Percentiles rank a stretch among this genome's conserved stretches.
Conservation (phyloP, 805 yeast species). For the Nakazawaea pomicola region DNA sequence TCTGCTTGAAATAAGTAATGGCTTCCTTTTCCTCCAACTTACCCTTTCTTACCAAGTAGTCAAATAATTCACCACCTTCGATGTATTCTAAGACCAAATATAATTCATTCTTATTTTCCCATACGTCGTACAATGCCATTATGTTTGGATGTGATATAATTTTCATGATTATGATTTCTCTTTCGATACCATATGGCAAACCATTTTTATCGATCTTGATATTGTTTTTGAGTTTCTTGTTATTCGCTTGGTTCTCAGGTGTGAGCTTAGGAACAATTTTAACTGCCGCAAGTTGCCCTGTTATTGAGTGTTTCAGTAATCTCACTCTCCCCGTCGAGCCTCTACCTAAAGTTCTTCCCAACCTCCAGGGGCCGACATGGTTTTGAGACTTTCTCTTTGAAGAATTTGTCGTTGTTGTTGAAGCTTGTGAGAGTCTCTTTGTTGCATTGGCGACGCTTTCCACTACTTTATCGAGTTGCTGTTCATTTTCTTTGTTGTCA, state of each 20-base stretch:
- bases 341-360: conserved; percentile 90
- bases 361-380: conserved; percentile 91
- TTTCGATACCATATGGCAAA: conserved; percentile 78
- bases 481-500: conserved; percentile 29
- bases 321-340: conserved; percentile 97
- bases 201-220: conserved; percentile 43
- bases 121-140: conserved; percentile 74
- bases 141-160: conserved; percentile 73
- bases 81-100: conserved; percentile 91
- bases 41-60: conserved; percentile 84
- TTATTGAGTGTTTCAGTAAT: conserved; percentile 78
- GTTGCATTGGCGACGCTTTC: conserved; percentile 32
- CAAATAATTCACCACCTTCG: conserved; percentile 96
- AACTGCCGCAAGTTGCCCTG: conserved; percentile 92
- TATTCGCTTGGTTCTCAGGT: conserved; percentile 35
- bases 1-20: conserved; percentile 75
- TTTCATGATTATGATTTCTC: conserved; percentile 85
- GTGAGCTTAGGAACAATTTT: conserved; percentile 89
- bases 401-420: conserved; percentile 20
- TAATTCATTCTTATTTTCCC: conserved; percentile 80
- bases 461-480: conserved; percentile 43
- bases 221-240: conserved; percentile 26
- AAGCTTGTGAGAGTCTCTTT: conserved; percentile 22
- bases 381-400: conserved; percentile 31
- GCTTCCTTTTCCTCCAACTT: conserved; percentile 88